Evolutionary conservation across 1,284 basidiomycete species (phyloP).

Genomic region (Mycocalia duriaeana): DNA sequence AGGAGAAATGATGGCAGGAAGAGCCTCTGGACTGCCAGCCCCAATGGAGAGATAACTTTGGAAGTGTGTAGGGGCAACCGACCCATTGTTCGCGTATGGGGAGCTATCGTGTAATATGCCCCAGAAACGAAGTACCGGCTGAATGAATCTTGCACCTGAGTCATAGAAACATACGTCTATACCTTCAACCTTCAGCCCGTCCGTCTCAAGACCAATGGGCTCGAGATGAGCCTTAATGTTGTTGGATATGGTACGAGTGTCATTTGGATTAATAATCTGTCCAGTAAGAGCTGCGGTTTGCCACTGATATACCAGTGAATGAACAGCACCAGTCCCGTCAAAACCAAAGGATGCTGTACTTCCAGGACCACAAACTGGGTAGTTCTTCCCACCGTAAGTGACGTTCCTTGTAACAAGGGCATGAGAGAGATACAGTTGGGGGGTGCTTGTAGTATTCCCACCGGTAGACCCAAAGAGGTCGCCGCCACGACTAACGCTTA

Average conservation of each 20-base stretch:
- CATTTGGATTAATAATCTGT: neutral
- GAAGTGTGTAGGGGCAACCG: neutral
- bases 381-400: neutral
- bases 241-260: neutral
- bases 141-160: neutral
- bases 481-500: neutral
- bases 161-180: neutral
- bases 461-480: neutral
- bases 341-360: neutral
- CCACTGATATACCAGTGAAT: neutral
- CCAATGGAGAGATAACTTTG: constrained; percentile 3
- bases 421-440: neutral
- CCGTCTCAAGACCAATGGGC: neutral
- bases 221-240: neutral
- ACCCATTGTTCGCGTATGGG: neutral
- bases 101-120: neutral
- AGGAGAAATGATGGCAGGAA: neutral
- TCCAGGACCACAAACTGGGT: neutral
- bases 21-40: neutral
- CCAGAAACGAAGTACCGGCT: neutral
- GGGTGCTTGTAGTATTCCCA: neutral
- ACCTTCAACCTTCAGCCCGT: neutral
- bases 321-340: neutral
- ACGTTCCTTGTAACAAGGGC: neutral
- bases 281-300: neutral